These are phyloP conservation scores for Epithemia pelagica DNA, from an alignment of 108 stramenopile species.

Conservation along the genomic window DNA sequence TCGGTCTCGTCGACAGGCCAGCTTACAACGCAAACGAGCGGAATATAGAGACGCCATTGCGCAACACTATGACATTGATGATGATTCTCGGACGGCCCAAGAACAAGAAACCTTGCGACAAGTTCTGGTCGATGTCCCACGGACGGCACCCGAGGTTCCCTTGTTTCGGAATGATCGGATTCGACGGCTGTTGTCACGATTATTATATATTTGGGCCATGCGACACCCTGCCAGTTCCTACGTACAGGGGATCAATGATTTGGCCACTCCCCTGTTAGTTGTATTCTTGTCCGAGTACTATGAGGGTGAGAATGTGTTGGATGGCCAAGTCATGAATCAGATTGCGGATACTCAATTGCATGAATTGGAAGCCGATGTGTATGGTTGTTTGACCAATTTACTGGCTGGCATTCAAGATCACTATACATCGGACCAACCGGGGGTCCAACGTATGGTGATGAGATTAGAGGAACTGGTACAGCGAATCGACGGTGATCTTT, in stretches of 20 bases:
- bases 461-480: slow-evolving; percentile 88
- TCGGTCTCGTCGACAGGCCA: slow-evolving; percentile 40
- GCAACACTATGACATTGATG: slow-evolving; percentile 84
- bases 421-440: slow-evolving; percentile 96
- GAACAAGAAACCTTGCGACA: slow-evolving; percentile 94
- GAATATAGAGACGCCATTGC: slow-evolving; percentile 79
- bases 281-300: slow-evolving; percentile 85
- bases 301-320: slow-evolving; percentile 39
- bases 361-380: slow-evolving; percentile 93
- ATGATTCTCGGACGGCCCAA: slow-evolving; percentile 66
- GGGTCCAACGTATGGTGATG: slow-evolving; percentile 95
- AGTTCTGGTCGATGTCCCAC: slow-evolving; percentile 95
- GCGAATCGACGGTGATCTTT: slow-evolving; percentile 87
- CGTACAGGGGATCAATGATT: slow-evolving; percentile 98
- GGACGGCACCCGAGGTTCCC: slow-evolving; percentile 87
- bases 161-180: slow-evolving; percentile 92
- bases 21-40: slow-evolving; percentile 57
- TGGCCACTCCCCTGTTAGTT: slow-evolving; percentile 87
- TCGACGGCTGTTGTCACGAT: slow-evolving; percentile 62
- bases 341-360: slow-evolving; percentile 49
- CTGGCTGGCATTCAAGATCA: slow-evolving; percentile 97
- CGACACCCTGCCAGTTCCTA: slow-evolving; percentile 94
- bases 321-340: slow-evolving; percentile 58
- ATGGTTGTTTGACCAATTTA: slow-evolving; percentile 95
- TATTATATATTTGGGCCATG: slow-evolving; percentile 97